Base-by-base conservation (phyloP, 1,139 yeast species). In the Yamadazyma spencermartinsiae region DNA sequence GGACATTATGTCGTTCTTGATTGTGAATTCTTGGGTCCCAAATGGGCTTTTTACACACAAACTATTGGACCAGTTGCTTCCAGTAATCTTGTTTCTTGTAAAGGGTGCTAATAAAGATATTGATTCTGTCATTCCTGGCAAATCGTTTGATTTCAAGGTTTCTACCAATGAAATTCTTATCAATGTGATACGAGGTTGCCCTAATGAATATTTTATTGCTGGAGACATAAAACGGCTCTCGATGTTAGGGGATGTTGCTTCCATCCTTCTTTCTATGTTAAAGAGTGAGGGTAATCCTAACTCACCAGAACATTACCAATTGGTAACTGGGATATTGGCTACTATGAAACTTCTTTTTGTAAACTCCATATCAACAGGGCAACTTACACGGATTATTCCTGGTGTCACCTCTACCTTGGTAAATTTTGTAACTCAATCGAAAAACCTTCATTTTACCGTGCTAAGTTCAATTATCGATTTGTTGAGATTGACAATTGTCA, bases 311-410 rank as follows among this genome's bases (percentile, higher is more conserved):
- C 55, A 58, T 32, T 43, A 40, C n/a, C 43, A 40, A 2, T 31
- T 52, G 11, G 46, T 48, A 0, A 30, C 37, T 3, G 19, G 31
- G 1, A 41, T 52, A 2, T 34, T 63, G 4, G 27, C 37, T 1
- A 39, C 56, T 0, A 40, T 64, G 17, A 39, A 46, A 13, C 30
- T 26, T 11, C 23, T 42, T 9, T 40, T 57, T 10, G 49, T 51
- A 16, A 41, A 40, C 7, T 41, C 48, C 17, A 54, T 68, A 4
- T 40, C 61, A 2, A 26, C 65, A 1, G 63, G 61, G 15, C 67
- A 65, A 34, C 38, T 65, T n/a, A 55, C 73, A 2, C 61, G 61
- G 33, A 62, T 71, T 3, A 52, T 71, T 15, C 77, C 77, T 1
- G 76, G 76, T 1, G 48, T 67, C 4, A 51, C 61, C 0, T 70